A percentile compares a stretch with the other conserved stretches of the same genome.
These are phyloP conservation scores for Rhizopogon rudus DNA, from an alignment of 768 basidiomycete species.

Conservation along the genomic window DNA sequence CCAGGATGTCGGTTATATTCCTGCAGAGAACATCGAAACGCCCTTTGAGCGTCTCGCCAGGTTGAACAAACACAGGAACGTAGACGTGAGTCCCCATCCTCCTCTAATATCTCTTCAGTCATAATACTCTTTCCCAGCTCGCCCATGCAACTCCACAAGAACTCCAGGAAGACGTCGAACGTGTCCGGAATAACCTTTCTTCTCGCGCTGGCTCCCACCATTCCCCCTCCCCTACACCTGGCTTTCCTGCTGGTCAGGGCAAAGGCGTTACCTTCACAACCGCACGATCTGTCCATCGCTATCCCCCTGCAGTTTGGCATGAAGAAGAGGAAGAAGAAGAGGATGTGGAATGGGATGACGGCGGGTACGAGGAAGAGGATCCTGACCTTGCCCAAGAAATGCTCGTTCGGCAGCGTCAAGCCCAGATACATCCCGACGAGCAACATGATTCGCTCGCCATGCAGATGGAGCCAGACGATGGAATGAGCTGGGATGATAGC, in stretches of 20 bases:
- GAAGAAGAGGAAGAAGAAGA: slow-evolving; percentile 65
- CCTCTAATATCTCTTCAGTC: not conserved
- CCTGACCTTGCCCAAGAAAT: slow-evolving; percentile 54
- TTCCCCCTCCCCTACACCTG: slow-evolving; percentile 43
- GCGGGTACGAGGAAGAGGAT: slow-evolving; percentile 68
- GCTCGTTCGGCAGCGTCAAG: slow-evolving; percentile 35
- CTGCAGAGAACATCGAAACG: slow-evolving; percentile 98
- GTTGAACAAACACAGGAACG: slow-evolving; percentile 95
- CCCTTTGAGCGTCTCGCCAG: slow-evolving; percentile 94
- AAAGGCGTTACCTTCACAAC: slow-evolving; percentile 71
- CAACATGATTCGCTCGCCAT: slow-evolving; percentile 26
- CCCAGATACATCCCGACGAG: slow-evolving; percentile 25
- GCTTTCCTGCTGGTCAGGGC: slow-evolving; percentile 22
- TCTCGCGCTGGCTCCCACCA: slow-evolving; percentile 45
- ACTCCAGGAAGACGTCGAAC: slow-evolving; percentile 52
- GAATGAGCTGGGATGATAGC: slow-evolving; percentile 83
- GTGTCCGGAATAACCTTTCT: slow-evolving; percentile 45
- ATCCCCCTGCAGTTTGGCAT: slow-evolving; percentile 79
- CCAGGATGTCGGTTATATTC: slow-evolving; percentile 98
- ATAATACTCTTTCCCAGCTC: slow-evolving; percentile 13
- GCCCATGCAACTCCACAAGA: slow-evolving; percentile 42
- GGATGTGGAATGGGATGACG: slow-evolving; percentile 55
- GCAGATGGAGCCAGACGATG: slow-evolving; percentile 71
- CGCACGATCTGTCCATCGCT: slow-evolving; percentile 62
- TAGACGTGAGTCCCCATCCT: slow-evolving; percentile 64